Evolutionary conservation across 2,329 filamentous ascomycete genomes (phyloP), one percentile per base, ranked within the genome.

Genomic region (Ceratocystiopsis minuta): DNA sequence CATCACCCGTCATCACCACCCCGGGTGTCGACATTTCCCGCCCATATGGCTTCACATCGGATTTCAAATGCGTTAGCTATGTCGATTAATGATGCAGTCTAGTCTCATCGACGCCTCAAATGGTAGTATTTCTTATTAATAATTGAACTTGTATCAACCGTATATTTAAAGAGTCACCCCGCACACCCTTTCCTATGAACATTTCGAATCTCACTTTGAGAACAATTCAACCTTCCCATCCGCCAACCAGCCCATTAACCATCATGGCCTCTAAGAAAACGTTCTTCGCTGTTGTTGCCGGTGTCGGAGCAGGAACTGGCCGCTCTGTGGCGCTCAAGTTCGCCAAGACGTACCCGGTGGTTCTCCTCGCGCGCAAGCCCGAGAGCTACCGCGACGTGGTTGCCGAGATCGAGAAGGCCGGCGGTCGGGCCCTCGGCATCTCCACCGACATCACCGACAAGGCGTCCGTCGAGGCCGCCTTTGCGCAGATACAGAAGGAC

Each of bases 341-440:
- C 54, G 67, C 73, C 34, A 60, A 74, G 46, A 53, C 68, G 10
- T 90, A 88, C 53, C 73, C 80, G 0, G 78, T 88, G 1, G 78
- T 82, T 2, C 65, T 88, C 1, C 69, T 88, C n/a, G 75, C 82
- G 13, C 77, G 82, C 39, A 74, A 64, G 15, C 66, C 75, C 0
- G 67, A 72, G 36, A 81, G 68, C 56, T 84, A 76, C 59, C 65
- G 72, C 43, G 60, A 65, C n/a, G 66, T 84, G 3, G 76, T 81
- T 7, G 55, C 68, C 3, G 79, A 84, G 50, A 85, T 90, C 60
- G 75, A 75, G 43, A 55, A 60, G 6, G 56, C 60, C 0, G 82
- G 82, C 12, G 82, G 83, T 2, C 67, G 70, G 38, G 83, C 82
- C 2, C 60, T 85, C 13, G 80, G 81, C 14, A 72, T 88, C 51